Evolutionary conservation across 805 yeast species (phyloP).

Genomic region (Hagleromyces aurorensis): DNA sequence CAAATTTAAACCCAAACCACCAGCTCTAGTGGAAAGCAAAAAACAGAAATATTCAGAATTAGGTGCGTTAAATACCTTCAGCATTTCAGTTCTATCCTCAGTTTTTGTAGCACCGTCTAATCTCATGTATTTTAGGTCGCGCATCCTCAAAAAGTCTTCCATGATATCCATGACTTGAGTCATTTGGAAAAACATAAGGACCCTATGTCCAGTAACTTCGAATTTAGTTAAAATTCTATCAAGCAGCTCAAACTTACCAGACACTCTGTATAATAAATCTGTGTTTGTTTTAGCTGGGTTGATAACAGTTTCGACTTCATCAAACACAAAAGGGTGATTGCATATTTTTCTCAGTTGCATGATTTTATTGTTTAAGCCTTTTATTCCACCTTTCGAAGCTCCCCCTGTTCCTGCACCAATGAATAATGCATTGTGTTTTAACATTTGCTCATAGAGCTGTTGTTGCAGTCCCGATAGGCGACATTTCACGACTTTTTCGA

Average conservation of each 20-base stretch:
- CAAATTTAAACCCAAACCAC: slow-evolving; percentile 79
- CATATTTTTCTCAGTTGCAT: slow-evolving; percentile 83
- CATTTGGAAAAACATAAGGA: slow-evolving; percentile 80
- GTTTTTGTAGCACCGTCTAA: slow-evolving; percentile 80
- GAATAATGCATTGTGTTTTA: slow-evolving; percentile 60
- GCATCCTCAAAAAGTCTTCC: slow-evolving; percentile 71
- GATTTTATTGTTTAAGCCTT: slow-evolving; percentile 71
- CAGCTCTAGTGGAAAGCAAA: slow-evolving; percentile 77
- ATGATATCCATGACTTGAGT: slow-evolving; percentile 84
- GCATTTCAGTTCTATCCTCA: slow-evolving; percentile 70
- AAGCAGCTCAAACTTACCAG: slow-evolving; percentile 75
- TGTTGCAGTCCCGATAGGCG: slow-evolving; percentile 66
- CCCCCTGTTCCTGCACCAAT: slow-evolving; percentile 53
- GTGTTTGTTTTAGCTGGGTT: slow-evolving; percentile 57
- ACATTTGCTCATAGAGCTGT: slow-evolving; percentile 67
- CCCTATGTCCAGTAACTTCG: slow-evolving; percentile 67
- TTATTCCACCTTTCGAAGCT: slow-evolving; percentile 56
- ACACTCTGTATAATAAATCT: slow-evolving; percentile 63
- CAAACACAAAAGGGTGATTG: slow-evolving; percentile 83
- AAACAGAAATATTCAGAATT: slow-evolving; percentile 72
- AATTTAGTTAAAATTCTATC: slow-evolving; percentile 72
- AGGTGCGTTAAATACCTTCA: slow-evolving; percentile 68
- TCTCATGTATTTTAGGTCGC: slow-evolving; percentile 62
- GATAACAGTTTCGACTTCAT: slow-evolving; percentile 65
- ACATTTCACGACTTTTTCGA: slow-evolving; percentile 76